phyloP scores from a whole-genome alignment of 2,329 filamentous ascomycete genomes.

The Xylariaceae sp. region DNA sequence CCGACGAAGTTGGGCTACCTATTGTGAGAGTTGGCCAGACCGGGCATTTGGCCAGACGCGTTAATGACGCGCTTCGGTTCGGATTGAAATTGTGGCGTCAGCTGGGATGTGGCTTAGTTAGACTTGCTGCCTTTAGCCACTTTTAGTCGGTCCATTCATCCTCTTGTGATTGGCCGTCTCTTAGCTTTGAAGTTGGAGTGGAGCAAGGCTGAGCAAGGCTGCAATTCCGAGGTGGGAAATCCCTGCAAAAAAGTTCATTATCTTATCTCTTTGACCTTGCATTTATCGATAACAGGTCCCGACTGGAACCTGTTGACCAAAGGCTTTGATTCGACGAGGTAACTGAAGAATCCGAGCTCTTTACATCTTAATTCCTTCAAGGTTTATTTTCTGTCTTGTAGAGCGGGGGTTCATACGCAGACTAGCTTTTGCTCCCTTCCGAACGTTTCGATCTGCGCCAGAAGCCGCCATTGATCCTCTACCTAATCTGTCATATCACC shows the following conservation, averaged over 20 bases:
- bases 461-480: not conserved
- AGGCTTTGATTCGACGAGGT: not conserved
- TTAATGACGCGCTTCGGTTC: conserved; percentile 36
- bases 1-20: not conserved
- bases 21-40: not conserved
- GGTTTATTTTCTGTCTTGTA: not conserved
- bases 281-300: conserved; percentile 11
- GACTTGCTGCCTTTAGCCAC: not conserved
- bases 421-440: not conserved
- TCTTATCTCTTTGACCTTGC: conserved; percentile 5
- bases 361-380: not conserved
- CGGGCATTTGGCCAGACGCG: conserved; percentile 1
- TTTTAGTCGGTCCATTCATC: not conserved
- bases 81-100: conserved; percentile 31
- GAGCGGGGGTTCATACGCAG: not conserved
- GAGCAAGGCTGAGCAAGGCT: conserved; percentile 31
- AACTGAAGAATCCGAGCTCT: not conserved
- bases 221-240: not conserved
- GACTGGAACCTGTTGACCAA: not conserved
- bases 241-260: conserved; percentile 19
- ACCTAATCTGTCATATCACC: not conserved
- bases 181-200: conserved; percentile 20
- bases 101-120: conserved; percentile 12
- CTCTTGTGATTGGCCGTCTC: not conserved
- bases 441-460: not conserved